These are phyloP conservation scores for Arxiozyma telluris DNA, from an alignment of 1,139 yeast species.

Conservation along the genomic window DNA sequence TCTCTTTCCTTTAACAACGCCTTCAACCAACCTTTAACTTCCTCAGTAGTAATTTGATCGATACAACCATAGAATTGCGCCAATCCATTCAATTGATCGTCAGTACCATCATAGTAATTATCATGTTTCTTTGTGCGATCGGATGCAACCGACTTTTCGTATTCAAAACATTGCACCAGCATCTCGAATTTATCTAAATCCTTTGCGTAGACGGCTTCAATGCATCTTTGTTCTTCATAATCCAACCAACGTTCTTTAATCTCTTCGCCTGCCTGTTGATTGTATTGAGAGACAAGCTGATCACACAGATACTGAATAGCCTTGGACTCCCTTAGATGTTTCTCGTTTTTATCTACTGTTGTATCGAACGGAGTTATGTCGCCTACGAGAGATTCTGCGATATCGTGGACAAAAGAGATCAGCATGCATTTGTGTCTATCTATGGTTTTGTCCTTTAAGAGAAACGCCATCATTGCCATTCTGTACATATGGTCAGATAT, in stretches of 20 bases:
- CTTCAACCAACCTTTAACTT: slow-evolving; percentile 63
- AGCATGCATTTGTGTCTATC: slow-evolving; percentile 56
- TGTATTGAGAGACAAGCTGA: slow-evolving; percentile 51
- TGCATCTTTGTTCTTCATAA: slow-evolving; percentile 72
- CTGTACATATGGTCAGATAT: slow-evolving; percentile 96
- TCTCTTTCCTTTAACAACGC: slow-evolving; percentile 53
- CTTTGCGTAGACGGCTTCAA: slow-evolving; percentile 84
- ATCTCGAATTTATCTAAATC: slow-evolving; percentile 93
- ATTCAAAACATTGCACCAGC: slow-evolving; percentile 84
- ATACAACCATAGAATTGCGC: slow-evolving; percentile 62
- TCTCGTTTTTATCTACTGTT: slow-evolving; percentile 51
- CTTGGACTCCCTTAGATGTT: slow-evolving; percentile 70
- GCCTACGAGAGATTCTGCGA: slow-evolving; percentile 90
- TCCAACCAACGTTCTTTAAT: slow-evolving; percentile 75
- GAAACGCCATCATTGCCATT: slow-evolving; percentile 78
- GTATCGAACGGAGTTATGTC: slow-evolving; percentile 86
- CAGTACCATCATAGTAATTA: too few relatives aligned
- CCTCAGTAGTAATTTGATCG: slow-evolving; percentile 57
- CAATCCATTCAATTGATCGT: slow-evolving; percentile 37
- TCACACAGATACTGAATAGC: slow-evolving; percentile 62
- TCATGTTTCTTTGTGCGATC: slow-evolving; percentile 35
- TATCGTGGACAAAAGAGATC: slow-evolving; percentile 85
- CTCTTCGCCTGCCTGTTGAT: slow-evolving; percentile 53
- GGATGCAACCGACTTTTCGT: slow-evolving; percentile 44
- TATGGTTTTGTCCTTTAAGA: slow-evolving; percentile 44